phyloP scores from a whole-genome alignment of 495 filamentous ascomycete species.

The Opeltia flavorubescens region DNA sequence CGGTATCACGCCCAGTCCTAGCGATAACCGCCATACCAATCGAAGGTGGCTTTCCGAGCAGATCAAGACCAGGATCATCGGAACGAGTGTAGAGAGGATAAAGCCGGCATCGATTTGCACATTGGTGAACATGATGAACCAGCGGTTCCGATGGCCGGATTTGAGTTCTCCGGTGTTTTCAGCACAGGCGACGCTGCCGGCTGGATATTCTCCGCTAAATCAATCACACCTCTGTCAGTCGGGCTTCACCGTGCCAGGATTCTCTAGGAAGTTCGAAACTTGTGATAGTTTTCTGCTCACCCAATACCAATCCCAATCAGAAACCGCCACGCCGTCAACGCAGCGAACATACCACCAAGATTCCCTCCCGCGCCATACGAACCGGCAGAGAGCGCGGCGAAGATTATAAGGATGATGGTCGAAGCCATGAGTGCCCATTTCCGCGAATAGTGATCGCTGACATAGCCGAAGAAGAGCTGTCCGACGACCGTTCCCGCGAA shows the following conservation, averaged over 20 bases:
- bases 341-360: conserved; percentile 56
- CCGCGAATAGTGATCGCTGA: conserved; percentile 70
- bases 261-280: no score
- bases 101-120: conserved; percentile 74
- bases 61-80: conserved; percentile 56
- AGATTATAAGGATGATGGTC: conserved; percentile 69
- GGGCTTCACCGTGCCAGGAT: no score
- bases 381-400: conserved; percentile 66
- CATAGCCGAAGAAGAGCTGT: conserved; percentile 68
- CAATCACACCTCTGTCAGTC: no score
- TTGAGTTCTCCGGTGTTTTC: conserved; percentile 76
- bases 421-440: conserved; percentile 69
- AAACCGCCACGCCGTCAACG: conserved; percentile 75
- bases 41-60: conserved; percentile 53
- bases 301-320: conserved; percentile 52
- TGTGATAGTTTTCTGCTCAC: conserved; percentile 3
- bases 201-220: conserved; percentile 74
- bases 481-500: conserved; percentile 85
- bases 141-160: conserved; percentile 63
- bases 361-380: conserved; percentile 54
- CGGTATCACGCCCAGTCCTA: conserved; percentile 70
- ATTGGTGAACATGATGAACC: conserved; percentile 93
- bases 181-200: conserved; percentile 70
- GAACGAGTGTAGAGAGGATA: conserved; percentile 60
- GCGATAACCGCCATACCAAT: conserved; percentile 58